phyloP scores from a whole-genome alignment of 371 early-diverging fungal species.

The Synchytrium microbalum region DNA sequence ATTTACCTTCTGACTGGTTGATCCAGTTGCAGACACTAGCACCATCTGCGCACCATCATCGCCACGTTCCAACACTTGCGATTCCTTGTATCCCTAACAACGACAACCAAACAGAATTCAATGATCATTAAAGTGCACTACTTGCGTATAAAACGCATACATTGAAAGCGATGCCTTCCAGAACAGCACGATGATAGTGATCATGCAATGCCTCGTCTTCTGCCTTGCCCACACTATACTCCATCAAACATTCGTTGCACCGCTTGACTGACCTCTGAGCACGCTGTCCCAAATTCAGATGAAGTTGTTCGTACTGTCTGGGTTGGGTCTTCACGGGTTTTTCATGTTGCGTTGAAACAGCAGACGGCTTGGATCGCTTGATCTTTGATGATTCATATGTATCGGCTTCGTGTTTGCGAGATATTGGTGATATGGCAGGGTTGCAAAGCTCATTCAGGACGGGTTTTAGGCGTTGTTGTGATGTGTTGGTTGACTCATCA shows the following conservation, averaged over 20 bases:
- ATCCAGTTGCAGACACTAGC: not conserved
- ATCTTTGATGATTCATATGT: no score
- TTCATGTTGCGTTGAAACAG: no score
- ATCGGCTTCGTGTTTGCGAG: no score
- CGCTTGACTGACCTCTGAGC: not conserved
- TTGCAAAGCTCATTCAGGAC: no score
- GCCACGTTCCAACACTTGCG: not conserved
- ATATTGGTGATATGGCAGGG: no score
- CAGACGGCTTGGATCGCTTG: no score
- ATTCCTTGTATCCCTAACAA: not conserved
- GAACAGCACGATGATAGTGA: not conserved
- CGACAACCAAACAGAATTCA: no score
- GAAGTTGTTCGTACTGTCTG: not conserved
- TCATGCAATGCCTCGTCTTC: not conserved
- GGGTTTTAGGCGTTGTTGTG: no score
- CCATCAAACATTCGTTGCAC: not conserved
- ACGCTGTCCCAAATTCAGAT: not conserved
- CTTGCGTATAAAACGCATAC: no score
- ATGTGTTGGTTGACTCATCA: no score
- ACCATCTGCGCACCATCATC: not conserved
- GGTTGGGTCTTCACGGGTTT: no score
- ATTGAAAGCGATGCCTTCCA: not conserved
- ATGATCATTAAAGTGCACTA: no score
- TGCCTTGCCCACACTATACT: not conserved
- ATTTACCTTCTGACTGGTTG: not conserved